A percentile compares a stretch with the other conserved stretches of the same genome.
Conservation (phyloP, 495 filamentous ascomycete genomes). For the Extremus antarcticus region DNA sequence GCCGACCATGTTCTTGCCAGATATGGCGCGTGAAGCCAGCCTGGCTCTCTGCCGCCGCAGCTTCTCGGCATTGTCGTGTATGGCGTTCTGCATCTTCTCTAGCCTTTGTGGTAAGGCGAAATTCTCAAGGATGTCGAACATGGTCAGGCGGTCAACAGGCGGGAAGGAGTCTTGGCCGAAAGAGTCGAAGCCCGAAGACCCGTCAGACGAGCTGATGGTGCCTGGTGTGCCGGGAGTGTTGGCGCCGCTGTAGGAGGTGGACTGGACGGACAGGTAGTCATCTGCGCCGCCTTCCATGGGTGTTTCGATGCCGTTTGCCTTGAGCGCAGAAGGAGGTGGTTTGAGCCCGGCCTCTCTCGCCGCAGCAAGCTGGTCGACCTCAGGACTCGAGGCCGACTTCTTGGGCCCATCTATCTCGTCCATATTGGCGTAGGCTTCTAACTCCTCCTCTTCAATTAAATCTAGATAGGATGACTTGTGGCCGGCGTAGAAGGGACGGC, state of each 20-base stretch:
- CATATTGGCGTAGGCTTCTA: constrained; percentile 15
- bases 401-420: background rate
- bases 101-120: constrained; percentile 79
- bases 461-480: constrained; percentile 11
- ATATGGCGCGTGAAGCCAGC: constrained; percentile 46
- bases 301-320: background rate
- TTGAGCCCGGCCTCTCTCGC: constrained; percentile 12
- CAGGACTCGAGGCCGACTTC: constrained; percentile 1
- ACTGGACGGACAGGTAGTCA: constrained; percentile 12
- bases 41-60: constrained; percentile 73
- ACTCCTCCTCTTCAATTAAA: constrained; percentile 8
- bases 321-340: background rate
- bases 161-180: constrained; percentile 77
- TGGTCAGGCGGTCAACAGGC: constrained; percentile 79
- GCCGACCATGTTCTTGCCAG: constrained; percentile 62
- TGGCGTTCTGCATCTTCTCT: constrained; percentile 71
- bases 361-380: constrained; percentile 12
- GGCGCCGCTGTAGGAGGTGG: background rate
- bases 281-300: background rate
- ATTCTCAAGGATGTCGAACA: constrained; percentile 91
- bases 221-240: constrained; percentile 14
- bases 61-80: constrained; percentile 72
- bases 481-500: constrained; percentile 7
- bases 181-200: constrained; percentile 57
- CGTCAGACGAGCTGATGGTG: constrained; percentile 59